Evolutionary conservation across 139 green algal species (phyloP).

Genomic region (Monoraphidium neglectum): DNA sequence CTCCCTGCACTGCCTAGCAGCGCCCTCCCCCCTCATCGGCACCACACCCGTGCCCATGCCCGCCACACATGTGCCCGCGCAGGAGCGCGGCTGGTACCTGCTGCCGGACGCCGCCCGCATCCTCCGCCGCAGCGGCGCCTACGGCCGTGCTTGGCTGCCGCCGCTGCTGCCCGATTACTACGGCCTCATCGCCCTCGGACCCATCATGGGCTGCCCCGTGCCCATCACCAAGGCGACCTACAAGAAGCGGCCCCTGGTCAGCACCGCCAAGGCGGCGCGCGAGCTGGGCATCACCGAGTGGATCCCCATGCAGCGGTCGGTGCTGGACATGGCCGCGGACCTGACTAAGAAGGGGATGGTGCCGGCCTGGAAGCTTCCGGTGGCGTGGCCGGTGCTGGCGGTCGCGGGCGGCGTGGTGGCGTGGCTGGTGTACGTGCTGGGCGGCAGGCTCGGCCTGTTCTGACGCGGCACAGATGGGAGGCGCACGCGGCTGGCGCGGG

Average conservation of each 20-base stretch:
- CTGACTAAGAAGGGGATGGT: slow-evolving; percentile 27
- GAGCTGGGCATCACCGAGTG: slow-evolving; percentile 23
- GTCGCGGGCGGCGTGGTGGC: background rate
- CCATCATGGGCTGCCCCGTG: slow-evolving; percentile 22
- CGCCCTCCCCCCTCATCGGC: too few relatives aligned
- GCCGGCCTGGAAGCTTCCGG: slow-evolving; percentile 10
- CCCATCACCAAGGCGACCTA: slow-evolving; percentile 17
- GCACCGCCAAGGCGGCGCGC: slow-evolving; percentile 12
- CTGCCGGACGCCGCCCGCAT: slow-evolving; percentile 16
- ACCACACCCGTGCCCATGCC: too few relatives aligned
- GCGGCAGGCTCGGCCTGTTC: too few relatives aligned
- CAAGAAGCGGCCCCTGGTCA: slow-evolving; percentile 14
- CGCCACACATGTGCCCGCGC: too few relatives aligned
- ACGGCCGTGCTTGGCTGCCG: slow-evolving; percentile 14
- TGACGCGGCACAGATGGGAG: too few relatives aligned
- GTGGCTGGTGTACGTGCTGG: background rate
- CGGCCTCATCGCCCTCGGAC: slow-evolving; percentile 20
- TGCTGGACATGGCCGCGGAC: slow-evolving; percentile 33
- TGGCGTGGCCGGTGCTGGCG: background rate
- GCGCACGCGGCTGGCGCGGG: too few relatives aligned
- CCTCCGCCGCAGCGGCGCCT: slow-evolving; percentile 5
- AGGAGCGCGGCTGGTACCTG: too few relatives aligned
- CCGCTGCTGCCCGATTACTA: slow-evolving; percentile 11
- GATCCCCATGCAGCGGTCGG: slow-evolving; percentile 20
- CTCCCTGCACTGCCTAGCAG: too few relatives aligned